Base-by-base conservation (phyloP, 257 asterid genomes). In the Gentiana dahurica region DNA sequence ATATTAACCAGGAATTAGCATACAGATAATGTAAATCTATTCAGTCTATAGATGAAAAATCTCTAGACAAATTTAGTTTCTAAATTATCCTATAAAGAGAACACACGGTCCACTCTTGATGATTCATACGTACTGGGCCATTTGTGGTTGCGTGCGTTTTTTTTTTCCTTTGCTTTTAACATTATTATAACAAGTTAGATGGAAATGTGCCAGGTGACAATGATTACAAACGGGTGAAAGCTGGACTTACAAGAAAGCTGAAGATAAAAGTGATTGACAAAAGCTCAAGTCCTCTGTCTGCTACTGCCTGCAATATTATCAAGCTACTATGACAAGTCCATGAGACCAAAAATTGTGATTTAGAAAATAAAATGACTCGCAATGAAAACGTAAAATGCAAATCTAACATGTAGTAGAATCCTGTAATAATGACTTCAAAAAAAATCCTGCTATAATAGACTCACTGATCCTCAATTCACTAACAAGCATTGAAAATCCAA, bases 281-380 rank as follows among this genome's bases (percentile, higher is more conserved):
- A 64, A 92, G 94, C 83, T 85, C 97, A 50, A 85, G 79, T 66
- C 99, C 97, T 71, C 95, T 80, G 68, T 86, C 97, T 61, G 95
- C 87, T 67, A 92, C 75, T 57, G 81, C 95, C 99, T 92, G 89
- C 86, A 83, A 52, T 66, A 45, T 47, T 34, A 61, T 32, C 51
- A 64, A 51, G 44, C 9, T 41, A 34, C 8, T 5, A 41, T 4
- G 46, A 41, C 24, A 24, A 24, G 24, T 41, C 9, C 8, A 41
- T 10, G 9, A 41, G 2, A 41, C 6, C 9, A 41, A 41, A 8
- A 41, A 41, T 7, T 41, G 46, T 2, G 9, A 3, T 41, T 5
- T 2, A 5, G 36, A 50, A 33, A 50, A 15, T 50, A 3, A 36
- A 50, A 50, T 7, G 46, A 41, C 46, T 2, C 24, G 24, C 32